These are phyloP conservation scores for Bimuria novae-zelandiae DNA, from an alignment of 2,329 filamentous ascomycete species.

Conservation along the genomic window DNA sequence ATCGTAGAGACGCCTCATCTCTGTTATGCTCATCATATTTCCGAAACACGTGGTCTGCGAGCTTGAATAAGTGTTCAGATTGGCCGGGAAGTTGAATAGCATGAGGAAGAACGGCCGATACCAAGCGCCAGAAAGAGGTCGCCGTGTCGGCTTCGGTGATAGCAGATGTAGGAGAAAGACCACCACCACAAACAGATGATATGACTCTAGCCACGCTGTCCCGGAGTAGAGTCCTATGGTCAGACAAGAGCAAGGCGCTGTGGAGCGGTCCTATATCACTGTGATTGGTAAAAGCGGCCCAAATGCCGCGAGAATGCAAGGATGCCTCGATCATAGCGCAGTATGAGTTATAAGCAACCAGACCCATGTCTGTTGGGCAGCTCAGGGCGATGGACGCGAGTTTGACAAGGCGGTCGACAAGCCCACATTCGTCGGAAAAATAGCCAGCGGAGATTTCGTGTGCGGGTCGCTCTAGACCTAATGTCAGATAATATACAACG, in stretches of 20 bases:
- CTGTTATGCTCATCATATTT: conserved; percentile 39
- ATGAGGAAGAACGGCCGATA: conserved; percentile 37
- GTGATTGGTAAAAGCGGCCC: conserved; percentile 38
- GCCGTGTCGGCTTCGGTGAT: conserved; percentile 36
- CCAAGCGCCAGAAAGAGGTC: conserved; percentile 39
- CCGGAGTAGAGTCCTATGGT: conserved; percentile 29
- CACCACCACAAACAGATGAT: conserved; percentile 41
- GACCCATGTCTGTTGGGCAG: conserved; percentile 16
- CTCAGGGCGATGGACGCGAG: conserved; percentile 31
- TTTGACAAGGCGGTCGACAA: conserved; percentile 39
- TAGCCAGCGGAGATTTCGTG: conserved; percentile 37
- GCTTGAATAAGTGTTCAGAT: conserved; percentile 41
- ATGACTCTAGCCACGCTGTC: conserved; percentile 35
- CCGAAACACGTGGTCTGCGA: conserved; percentile 44
- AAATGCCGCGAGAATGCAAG: conserved; percentile 39
- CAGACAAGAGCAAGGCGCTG: conserved; percentile 34
- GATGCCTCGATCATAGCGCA: conserved; percentile 43
- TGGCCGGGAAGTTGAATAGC: conserved; percentile 27
- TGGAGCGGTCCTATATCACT: conserved; percentile 33
- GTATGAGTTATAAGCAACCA: conserved; percentile 31
- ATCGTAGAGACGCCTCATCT: conserved; percentile 36
- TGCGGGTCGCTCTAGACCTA: conserved; percentile 37
- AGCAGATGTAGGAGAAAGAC: conserved; percentile 39
- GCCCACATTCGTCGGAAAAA: conserved; percentile 33
- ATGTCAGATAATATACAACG: conserved; percentile 26